These are phyloP conservation scores for Sarocladium strictum DNA, from an alignment of 2,329 filamentous ascomycete genomes.

Conservation along the genomic window DNA sequence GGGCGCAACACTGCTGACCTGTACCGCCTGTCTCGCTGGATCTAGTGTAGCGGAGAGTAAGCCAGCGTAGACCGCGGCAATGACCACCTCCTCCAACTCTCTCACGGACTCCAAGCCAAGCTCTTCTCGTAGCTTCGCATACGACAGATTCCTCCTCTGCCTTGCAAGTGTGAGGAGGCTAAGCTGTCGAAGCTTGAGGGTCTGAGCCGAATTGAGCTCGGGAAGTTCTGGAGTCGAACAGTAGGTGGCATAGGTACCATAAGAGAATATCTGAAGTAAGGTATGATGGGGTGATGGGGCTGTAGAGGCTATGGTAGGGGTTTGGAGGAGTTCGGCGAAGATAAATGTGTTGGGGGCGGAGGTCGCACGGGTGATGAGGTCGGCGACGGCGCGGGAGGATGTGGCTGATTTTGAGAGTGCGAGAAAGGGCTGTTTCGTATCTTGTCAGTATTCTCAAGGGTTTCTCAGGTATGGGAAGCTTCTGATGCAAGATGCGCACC, in stretches of 20 bases:
- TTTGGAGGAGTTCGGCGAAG: slow-evolving; percentile 87
- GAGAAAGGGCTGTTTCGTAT: slow-evolving; percentile 82
- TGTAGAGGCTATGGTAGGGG: slow-evolving; percentile 72
- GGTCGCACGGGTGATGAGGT: slow-evolving; percentile 82
- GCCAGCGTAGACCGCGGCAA: slow-evolving; percentile 79
- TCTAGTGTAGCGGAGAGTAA: slow-evolving; percentile 80
- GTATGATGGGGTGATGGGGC: slow-evolving; percentile 53
- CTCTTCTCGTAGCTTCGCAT: slow-evolving; percentile 58
- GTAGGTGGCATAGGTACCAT: slow-evolving; percentile 84
- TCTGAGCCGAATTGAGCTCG: slow-evolving; percentile 63
- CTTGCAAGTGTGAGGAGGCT: slow-evolving; percentile 77
- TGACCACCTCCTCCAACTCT: slow-evolving; percentile 80
- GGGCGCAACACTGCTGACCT: slow-evolving; percentile 74
- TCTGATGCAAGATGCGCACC: slow-evolving; percentile 31
- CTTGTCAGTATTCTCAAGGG: too few relatives aligned
- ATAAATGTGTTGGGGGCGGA: slow-evolving; percentile 86
- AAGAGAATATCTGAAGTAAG: slow-evolving; percentile 83
- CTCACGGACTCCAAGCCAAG: slow-evolving; percentile 62
- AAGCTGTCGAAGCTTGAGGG: slow-evolving; percentile 82
- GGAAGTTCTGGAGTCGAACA: slow-evolving; percentile 41
- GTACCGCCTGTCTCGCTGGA: slow-evolving; percentile 66
- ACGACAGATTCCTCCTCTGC: slow-evolving; percentile 63
- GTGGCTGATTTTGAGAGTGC: slow-evolving; percentile 81
- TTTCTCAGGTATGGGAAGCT: too few relatives aligned
- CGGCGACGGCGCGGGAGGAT: slow-evolving; percentile 76